Evolutionary conservation across 2,329 filamentous ascomycete species (phyloP).

Genomic region (Colletotrichum viniferum): DNA sequence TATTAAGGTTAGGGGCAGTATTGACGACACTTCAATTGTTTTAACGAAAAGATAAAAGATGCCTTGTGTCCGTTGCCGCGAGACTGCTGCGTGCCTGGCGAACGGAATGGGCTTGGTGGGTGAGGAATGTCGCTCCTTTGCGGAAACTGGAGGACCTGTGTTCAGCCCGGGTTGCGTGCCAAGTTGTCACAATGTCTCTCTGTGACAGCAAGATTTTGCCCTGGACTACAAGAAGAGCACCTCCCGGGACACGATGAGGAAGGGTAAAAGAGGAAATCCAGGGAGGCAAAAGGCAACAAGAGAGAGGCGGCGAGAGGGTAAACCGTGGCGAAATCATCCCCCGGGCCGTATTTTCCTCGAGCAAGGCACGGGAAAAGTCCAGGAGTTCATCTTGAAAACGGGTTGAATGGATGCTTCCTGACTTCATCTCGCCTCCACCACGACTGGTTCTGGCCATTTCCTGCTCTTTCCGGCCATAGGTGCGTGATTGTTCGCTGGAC

Average conservation of each 20-base stretch:
- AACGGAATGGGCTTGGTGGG: neutral
- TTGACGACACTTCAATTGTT: neutral
- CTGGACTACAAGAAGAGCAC: neutral
- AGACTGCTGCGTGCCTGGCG: slow-evolving; percentile 11
- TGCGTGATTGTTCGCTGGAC: neutral
- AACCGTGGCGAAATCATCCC: neutral
- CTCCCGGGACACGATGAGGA: neutral
- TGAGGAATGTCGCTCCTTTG: slow-evolving; percentile 16
- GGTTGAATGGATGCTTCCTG: neutral
- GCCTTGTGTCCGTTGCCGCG: slow-evolving; percentile 6
- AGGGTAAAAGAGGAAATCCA: neutral
- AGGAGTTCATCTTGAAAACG: neutral
- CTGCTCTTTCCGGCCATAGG: slow-evolving; percentile 7
- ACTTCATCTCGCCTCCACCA: neutral
- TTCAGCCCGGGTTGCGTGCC: slow-evolving; percentile 3
- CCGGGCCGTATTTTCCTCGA: neutral
- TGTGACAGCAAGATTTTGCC: neutral
- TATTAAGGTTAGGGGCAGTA: neutral
- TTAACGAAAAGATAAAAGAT: neutral
- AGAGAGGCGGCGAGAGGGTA: neutral
- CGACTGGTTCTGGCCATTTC: neutral
- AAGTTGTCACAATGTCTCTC: neutral
- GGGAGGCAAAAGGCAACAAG: neutral
- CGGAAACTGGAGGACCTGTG: neutral
- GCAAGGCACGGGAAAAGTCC: neutral